Conservation (phyloP, 1,284 basidiomycete genomes). For the Sphaerobolus stellatus region DNA sequence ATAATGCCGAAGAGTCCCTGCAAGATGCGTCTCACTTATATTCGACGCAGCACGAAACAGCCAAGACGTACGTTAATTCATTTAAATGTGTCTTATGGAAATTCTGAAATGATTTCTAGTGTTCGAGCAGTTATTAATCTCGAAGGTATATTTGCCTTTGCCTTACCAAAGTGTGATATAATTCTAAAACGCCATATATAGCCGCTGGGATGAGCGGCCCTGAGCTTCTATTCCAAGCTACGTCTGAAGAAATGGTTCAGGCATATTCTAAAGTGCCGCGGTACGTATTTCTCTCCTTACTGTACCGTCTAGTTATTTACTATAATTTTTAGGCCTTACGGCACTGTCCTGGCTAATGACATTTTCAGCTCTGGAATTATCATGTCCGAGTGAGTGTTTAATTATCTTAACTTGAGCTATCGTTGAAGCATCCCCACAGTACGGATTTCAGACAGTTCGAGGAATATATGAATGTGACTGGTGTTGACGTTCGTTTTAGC, state of each 20-base stretch:
- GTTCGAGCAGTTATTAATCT: conserved; percentile 90
- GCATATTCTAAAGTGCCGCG: conserved; percentile 85
- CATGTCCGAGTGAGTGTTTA: conserved; percentile 73
- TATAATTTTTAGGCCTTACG: conserved; percentile 65
- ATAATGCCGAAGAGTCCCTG: conserved; percentile 91
- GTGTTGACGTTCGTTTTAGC: conserved; percentile 65
- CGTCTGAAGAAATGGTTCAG: conserved; percentile 89
- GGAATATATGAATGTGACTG: conserved; percentile 84
- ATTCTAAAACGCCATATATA: conserved; percentile 21
- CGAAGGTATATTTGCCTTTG: conserved; percentile 57
- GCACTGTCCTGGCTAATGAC: conserved; percentile 90
- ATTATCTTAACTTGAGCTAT: conserved; percentile 4
- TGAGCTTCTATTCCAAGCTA: conserved; percentile 95
- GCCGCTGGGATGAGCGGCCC: conserved; percentile 88
- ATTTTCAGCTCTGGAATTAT: conserved; percentile 93
- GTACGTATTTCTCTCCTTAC: conserved; percentile 30
- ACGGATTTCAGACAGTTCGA: conserved; percentile 96
- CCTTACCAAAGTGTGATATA: too few species aligned
- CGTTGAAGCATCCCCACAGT: conserved; percentile 37
- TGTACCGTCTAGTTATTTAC: background rate
- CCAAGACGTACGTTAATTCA: conserved; percentile 54
- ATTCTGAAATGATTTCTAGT: conserved; percentile 36
- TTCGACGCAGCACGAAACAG: conserved; percentile 80
- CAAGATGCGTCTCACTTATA: conserved; percentile 95
- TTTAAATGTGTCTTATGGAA: background rate